Evolutionary conservation across 192 early-diverging fungal species (phyloP).

Genomic region (Coemansia reversa): DNA sequence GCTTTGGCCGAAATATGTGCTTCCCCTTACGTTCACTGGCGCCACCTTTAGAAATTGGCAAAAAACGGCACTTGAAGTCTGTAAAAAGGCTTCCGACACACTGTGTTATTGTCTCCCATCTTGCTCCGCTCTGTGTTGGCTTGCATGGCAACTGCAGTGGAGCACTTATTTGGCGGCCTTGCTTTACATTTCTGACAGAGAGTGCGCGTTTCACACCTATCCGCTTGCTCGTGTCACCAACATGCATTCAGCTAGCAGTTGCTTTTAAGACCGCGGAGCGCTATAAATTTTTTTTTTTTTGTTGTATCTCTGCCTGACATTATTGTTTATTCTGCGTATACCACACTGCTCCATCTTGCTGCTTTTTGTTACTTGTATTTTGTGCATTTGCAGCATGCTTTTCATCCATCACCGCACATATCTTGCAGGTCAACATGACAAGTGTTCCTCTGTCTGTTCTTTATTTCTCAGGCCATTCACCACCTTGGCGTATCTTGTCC

Average conservation of each 20-base stretch:
- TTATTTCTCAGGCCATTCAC: background rate
- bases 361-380: background rate
- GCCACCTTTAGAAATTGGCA: background rate
- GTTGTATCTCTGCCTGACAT: background rate
- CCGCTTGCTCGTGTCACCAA: background rate
- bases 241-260: background rate
- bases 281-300: background rate
- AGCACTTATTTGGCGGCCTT: conserved; percentile 1
- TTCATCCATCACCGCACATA: background rate
- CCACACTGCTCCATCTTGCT: background rate
- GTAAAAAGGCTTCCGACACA: background rate
- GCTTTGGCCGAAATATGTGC: background rate
- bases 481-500: background rate
- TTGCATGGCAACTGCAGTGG: background rate
- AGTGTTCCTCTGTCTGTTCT: background rate
- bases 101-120: background rate
- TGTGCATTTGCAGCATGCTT: background rate
- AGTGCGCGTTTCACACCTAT: background rate
- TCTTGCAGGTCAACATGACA: background rate
- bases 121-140: background rate
- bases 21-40: background rate
- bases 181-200: conserved; percentile 7
- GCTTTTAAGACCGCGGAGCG: background rate
- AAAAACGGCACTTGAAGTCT: background rate
- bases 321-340: background rate